Percentiles rank a stretch among this genome's conserved stretches.
phyloP scores from a whole-genome alignment of 371 early-diverging fungal genomes.

The Lichtheimia corymbifera region DNA sequence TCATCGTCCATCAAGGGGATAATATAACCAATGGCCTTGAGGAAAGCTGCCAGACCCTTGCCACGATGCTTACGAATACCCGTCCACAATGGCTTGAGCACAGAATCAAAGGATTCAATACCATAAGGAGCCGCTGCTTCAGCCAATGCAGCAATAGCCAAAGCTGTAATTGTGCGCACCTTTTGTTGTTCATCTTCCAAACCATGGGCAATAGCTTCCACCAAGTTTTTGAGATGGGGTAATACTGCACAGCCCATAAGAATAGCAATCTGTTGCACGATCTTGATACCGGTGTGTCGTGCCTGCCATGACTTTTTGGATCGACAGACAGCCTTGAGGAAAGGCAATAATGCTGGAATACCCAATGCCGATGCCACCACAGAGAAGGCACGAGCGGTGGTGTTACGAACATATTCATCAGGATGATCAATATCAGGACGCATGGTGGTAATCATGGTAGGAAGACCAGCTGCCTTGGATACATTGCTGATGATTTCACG shows the following conservation, averaged over 20 bases:
- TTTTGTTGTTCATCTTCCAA: constrained; percentile 96
- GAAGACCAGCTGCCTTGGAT: constrained; percentile 96
- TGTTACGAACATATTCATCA: constrained; percentile 98
- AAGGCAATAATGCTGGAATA: constrained; percentile 92
- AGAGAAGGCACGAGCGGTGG: constrained; percentile 96
- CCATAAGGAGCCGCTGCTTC: constrained; percentile 98
- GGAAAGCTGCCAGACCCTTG: constrained; percentile 95
- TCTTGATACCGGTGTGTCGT: constrained; percentile 97
- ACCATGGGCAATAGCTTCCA: constrained; percentile 89
- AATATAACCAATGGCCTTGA: constrained; percentile 96
- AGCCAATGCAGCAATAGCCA: constrained; percentile 94
- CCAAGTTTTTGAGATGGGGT: constrained; percentile 91
- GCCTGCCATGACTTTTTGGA: constrained; percentile 98
- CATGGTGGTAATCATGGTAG: constrained; percentile 98
- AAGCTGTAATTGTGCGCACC: constrained; percentile 93
- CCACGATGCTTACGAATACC: constrained; percentile 95
- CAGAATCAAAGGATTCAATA: constrained; percentile 94
- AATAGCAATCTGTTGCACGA: constrained; percentile 95
- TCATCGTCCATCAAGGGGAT: constrained; percentile 97
- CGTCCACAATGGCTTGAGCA: constrained; percentile 89
- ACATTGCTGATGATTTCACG: constrained; percentile 97
- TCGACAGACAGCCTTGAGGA: constrained; percentile 94
- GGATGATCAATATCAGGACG: constrained; percentile 97
- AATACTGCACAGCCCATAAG: constrained; percentile 93
- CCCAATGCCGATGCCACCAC: constrained; percentile 98